Evolutionary conservation across 257 asterid species (phyloP).

Genomic region (Gentiana macrophylla): DNA sequence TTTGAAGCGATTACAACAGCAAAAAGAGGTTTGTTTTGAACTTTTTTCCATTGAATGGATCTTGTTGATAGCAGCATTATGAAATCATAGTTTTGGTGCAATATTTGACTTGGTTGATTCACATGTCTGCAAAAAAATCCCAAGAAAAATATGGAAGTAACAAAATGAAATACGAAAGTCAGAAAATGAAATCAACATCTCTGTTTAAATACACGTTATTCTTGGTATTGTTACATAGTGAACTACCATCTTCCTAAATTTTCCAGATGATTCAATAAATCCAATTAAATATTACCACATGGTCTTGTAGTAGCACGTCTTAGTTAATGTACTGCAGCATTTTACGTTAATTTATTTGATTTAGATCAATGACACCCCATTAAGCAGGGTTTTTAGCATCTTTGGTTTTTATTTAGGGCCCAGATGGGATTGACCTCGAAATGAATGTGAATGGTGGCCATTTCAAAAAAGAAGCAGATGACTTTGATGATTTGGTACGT

Average conservation of each 20-base stretch:
- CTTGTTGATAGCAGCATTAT: no score
- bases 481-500: conserved; percentile 81
- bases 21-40: conserved; percentile 24
- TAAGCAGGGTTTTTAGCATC: neutral
- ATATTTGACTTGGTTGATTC: no score
- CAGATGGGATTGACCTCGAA: conserved; percentile 95
- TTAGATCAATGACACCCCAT: neutral
- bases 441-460: conserved; percentile 83
- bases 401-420: conserved; percentile 46
- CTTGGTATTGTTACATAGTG: no score
- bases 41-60: neutral
- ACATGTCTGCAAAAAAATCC: no score
- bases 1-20: conserved; percentile 28
- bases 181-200: no score
- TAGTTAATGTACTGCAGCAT: conserved; percentile 4
- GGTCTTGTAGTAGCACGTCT: neutral
- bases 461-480: conserved; percentile 61
- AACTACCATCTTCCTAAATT: neutral
- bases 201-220: no score
- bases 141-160: no score
- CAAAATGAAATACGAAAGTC: no score
- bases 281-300: neutral
- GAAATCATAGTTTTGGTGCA: no score
- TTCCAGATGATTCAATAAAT: neutral
- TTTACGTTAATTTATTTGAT: neutral